These are phyloP conservation scores for Fusarium ambrosium DNA, from an alignment of 2,329 filamentous ascomycete genomes.

Conservation along the genomic window DNA sequence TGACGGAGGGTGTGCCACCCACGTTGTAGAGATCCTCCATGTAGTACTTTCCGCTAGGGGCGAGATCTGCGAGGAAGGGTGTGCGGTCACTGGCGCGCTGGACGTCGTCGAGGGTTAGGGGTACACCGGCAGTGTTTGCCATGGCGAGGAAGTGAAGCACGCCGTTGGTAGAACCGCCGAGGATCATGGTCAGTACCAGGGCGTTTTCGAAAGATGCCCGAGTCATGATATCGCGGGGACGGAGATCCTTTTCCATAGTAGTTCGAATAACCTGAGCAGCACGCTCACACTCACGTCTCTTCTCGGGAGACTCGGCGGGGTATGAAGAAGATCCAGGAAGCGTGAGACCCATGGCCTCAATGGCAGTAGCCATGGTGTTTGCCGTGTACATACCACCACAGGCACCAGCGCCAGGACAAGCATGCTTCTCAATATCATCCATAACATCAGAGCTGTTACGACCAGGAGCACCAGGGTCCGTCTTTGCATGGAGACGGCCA, in stretches of 20 bases:
- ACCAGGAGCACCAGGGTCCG: conserved; percentile 70
- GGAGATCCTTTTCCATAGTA: conserved; percentile 87
- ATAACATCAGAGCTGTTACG: conserved; percentile 83
- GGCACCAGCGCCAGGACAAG: conserved; percentile 75
- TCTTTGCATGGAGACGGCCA: conserved; percentile 79
- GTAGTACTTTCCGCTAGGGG: conserved; percentile 85
- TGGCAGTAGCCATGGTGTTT: conserved; percentile 91
- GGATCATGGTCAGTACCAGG: conserved; percentile 88
- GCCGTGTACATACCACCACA: conserved; percentile 92
- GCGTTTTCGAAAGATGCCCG: conserved; percentile 89
- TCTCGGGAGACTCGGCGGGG: conserved; percentile 84
- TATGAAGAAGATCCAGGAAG: conserved; percentile 88
- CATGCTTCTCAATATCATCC: conserved; percentile 83
- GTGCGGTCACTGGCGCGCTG: conserved; percentile 85
- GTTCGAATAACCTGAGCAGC: conserved; percentile 82
- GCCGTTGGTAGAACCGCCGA: conserved; percentile 92
- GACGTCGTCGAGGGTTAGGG: conserved; percentile 84
- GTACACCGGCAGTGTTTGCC: conserved; percentile 85
- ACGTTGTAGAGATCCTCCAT: conserved; percentile 91
- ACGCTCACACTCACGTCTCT: conserved; percentile 88
- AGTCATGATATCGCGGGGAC: conserved; percentile 83
- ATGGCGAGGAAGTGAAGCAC: conserved; percentile 92
- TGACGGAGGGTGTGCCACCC: conserved; percentile 86
- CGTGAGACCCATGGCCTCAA: conserved; percentile 89
- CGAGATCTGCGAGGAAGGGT: conserved; percentile 87